Evolutionary conservation across 2,329 filamentous ascomycete species (phyloP).

Genomic region (Stachybotrys elegans): DNA sequence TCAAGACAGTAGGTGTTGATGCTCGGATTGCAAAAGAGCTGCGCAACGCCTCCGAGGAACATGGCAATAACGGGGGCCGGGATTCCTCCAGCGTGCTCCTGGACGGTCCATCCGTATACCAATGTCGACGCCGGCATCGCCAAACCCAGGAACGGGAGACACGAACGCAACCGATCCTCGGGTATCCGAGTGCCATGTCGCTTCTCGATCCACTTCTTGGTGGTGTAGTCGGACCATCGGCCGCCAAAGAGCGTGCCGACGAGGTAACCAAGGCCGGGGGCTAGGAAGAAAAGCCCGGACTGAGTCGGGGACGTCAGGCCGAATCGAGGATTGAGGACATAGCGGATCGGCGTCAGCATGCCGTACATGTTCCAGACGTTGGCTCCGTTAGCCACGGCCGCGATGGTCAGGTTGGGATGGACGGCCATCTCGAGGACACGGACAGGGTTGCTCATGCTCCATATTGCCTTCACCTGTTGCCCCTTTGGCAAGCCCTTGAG

Average conservation of each 20-base stretch:
- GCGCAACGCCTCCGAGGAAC: conserved; percentile 19
- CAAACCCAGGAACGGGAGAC: neutral
- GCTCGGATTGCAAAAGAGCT: conserved; percentile 70
- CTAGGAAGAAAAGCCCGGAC: conserved; percentile 1
- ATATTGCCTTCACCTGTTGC: neutral
- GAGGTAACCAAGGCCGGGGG: neutral
- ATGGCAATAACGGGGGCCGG: neutral
- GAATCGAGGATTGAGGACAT: conserved; percentile 1
- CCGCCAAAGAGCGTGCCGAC: conserved; percentile 1
- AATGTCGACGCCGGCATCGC: neutral
- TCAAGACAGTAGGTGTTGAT: conserved; percentile 80
- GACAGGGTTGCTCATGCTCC: neutral
- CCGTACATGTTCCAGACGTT: neutral
- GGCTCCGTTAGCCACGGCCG: neutral
- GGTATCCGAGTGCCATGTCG: neutral
- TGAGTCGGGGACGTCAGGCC: neutral
- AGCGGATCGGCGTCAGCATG: neutral
- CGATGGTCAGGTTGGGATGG: neutral
- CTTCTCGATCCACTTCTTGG: neutral
- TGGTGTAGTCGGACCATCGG: neutral
- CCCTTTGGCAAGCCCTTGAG: neutral
- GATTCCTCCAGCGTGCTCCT: neutral
- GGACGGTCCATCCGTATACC: neutral
- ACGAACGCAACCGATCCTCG: neutral
- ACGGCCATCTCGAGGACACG: neutral